These are phyloP conservation scores for Penicillium freii DNA, from an alignment of 2,329 filamentous ascomycete genomes.

Conservation along the genomic window DNA sequence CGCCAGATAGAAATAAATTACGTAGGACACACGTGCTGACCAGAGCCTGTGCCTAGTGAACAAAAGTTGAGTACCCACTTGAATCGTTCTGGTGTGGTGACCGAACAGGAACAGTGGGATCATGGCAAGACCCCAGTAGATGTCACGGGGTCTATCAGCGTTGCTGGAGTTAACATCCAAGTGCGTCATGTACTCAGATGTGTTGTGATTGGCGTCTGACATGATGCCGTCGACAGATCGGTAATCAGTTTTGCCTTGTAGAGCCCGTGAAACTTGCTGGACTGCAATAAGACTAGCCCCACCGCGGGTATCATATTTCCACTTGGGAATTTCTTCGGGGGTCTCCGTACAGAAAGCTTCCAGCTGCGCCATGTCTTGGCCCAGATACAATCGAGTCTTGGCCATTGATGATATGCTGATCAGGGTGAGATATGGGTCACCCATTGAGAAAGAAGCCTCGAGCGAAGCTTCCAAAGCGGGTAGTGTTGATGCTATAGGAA, in stretches of 20 bases:
- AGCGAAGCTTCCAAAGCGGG: constrained; percentile 54
- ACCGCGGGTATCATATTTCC: constrained; percentile 57
- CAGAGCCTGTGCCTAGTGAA: constrained; percentile 46
- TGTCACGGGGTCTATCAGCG: constrained; percentile 52
- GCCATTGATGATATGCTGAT: constrained; percentile 60
- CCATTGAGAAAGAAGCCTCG: constrained; percentile 56
- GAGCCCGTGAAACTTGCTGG: constrained; percentile 56
- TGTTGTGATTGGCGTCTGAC: constrained; percentile 55
- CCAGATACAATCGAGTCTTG: constrained; percentile 55
- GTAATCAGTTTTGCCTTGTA: constrained; percentile 60
- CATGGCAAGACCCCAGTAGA: constrained; percentile 54
- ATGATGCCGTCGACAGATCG: constrained; percentile 50
- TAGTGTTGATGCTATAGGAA: constrained; percentile 53
- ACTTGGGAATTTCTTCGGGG: constrained; percentile 57
- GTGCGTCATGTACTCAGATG: constrained; percentile 49
- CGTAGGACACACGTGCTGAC: constrained; percentile 45
- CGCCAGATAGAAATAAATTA: constrained; percentile 48
- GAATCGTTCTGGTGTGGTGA: constrained; percentile 46
- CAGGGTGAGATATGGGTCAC: constrained; percentile 58
- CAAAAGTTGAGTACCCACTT: constrained; percentile 43
- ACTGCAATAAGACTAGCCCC: constrained; percentile 56
- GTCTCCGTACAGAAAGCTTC: constrained; percentile 58
- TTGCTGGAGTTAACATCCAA: constrained; percentile 48
- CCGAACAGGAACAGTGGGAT: constrained; percentile 49
- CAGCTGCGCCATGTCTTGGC: constrained; percentile 57